A percentile compares a stretch with the other conserved stretches of the same genome.
Conservation (phyloP, 108 stramenopile genomes). For the Bacterosira constricta region DNA sequence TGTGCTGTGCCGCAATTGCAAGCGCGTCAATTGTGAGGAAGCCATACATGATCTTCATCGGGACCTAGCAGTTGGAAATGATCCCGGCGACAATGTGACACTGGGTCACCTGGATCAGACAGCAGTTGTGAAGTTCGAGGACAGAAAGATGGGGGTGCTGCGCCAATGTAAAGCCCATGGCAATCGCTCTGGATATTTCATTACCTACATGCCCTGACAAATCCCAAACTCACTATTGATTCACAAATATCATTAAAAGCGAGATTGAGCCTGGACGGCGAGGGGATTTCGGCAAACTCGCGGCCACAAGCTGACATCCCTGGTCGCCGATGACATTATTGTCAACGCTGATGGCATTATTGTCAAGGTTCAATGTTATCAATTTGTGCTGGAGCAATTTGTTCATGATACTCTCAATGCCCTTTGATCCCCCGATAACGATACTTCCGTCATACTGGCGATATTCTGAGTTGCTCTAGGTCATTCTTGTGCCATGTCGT, state of each 20-base stretch:
- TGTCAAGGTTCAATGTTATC: slow-evolving; percentile 66
- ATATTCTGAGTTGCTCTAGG: no score
- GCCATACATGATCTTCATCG: slow-evolving; percentile 79
- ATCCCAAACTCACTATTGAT: slow-evolving; percentile 72
- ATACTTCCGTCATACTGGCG: slow-evolving; percentile 69
- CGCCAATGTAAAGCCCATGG: slow-evolving; percentile 76
- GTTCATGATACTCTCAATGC: slow-evolving; percentile 86
- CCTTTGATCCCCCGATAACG: slow-evolving; percentile 65
- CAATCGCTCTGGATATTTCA: slow-evolving; percentile 79
- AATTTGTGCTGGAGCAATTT: slow-evolving; percentile 81
- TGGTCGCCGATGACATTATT: slow-evolving; percentile 85
- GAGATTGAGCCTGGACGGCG: slow-evolving; percentile 66
- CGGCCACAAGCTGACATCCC: slow-evolving; percentile 88
- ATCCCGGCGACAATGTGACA: slow-evolving; percentile 87
- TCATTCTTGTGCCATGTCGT: no score
- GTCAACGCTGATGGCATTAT: no score
- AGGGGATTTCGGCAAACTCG: slow-evolving; percentile 75
- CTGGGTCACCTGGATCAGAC: slow-evolving; percentile 83
- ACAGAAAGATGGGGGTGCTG: slow-evolving; percentile 82
- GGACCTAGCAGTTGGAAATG: slow-evolving; percentile 88
- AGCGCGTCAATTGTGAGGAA: slow-evolving; percentile 86
- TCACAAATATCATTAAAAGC: slow-evolving; percentile 89
- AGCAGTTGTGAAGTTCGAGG: slow-evolving; percentile 83
- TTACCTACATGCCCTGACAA: slow-evolving; percentile 85
- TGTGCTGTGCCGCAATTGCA: slow-evolving; percentile 59